Evolutionary conservation across 305 asterid species (phyloP), one percentile per base, ranked within the genome.

Genomic region (Euphrasia arctica): DNA sequence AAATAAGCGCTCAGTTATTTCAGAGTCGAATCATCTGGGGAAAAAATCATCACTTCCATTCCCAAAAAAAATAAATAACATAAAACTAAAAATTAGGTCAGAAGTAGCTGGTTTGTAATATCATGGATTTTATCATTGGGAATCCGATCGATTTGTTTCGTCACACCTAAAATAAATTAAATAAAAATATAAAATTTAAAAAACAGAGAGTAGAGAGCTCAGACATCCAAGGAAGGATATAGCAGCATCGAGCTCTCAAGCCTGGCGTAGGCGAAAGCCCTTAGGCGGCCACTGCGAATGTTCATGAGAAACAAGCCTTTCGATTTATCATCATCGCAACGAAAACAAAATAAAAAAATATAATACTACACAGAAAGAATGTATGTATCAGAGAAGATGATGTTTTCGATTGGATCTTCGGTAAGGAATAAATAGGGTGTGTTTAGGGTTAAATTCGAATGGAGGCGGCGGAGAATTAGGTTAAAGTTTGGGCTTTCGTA

Each of bases 221-320:
- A 75, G 83, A 72, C 80, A 78, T 78, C 83, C 83, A 75, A 78
- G 83, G 83, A 78, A 78, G 83, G 79, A 78, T 6, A 65, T 2
- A 61, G 67, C 50, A 82, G 74, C 76, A 82, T 74, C n/a, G 50
- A 60, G 60, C 85, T 80, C 87, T 78, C 87, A 65, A 79, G 81
- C 81, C 84, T 34, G 82, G 82, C 85, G 79, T 76, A 77, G 85
- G 83, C 84, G 79, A 80, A 75, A 80, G 83, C 77, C 25, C 77
- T 78, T 60, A 78, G 86, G 72, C 82, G 80, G 85, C 85, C 85
- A 75, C 88, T 77, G 89, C 82, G 84, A 83, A 80, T 76, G 42
- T 36, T 36, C 42, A 5, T 36, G 42, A 36, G 42, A 36, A 36
- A 36, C 42, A 36, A 36, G 42, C 42, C 42, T 36, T 31, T 31